Evolutionary conservation across 1,284 basidiomycete species (phyloP).

Genomic region (Pseudomicrostroma phylloplanum): DNA sequence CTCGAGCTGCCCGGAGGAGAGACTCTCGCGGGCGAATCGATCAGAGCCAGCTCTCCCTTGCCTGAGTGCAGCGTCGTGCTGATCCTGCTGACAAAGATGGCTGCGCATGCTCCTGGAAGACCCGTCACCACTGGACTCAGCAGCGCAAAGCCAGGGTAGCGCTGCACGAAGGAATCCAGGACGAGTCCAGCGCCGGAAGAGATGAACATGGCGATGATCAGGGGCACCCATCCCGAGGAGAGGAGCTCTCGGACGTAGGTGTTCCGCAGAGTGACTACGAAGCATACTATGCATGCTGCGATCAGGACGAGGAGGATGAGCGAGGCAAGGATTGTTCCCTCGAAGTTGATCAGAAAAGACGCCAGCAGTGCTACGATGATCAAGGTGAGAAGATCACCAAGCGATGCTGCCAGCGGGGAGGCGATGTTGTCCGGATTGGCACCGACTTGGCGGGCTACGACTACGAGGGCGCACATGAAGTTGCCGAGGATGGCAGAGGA

Average conservation of each 20-base stretch:
- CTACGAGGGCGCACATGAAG: constrained; percentile 82
- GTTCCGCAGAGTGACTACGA: constrained; percentile 61
- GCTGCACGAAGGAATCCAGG: constrained; percentile 77
- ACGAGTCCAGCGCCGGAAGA: constrained; percentile 85
- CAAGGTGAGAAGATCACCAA: constrained; percentile 85
- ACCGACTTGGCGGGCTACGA: constrained; percentile 68
- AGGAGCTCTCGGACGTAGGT: constrained; percentile 65
- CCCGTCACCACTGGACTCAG: constrained; percentile 84
- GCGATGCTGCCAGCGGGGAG: constrained; percentile 81
- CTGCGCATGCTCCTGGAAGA: constrained; percentile 65
- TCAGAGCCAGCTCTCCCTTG: constrained; percentile 11
- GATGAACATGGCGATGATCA: constrained; percentile 86
- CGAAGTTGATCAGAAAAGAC: constrained; percentile 46
- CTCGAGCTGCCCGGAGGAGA: neutral
- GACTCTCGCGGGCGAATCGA: neutral
- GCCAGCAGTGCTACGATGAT: constrained; percentile 50
- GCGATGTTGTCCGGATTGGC: constrained; percentile 93
- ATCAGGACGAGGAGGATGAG: constrained; percentile 62
- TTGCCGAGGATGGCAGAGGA: constrained; percentile 76
- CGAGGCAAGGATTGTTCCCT: constrained; percentile 51
- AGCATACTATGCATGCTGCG: constrained; percentile 59
- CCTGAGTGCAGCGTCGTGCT: constrained; percentile 71
- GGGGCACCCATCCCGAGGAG: constrained; percentile 77
- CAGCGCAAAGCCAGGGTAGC: constrained; percentile 79
- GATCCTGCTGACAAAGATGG: constrained; percentile 82